Base-by-base conservation (phyloP, 768 basidiomycete genomes). In the Rhizopogon vinicolor region DNA sequence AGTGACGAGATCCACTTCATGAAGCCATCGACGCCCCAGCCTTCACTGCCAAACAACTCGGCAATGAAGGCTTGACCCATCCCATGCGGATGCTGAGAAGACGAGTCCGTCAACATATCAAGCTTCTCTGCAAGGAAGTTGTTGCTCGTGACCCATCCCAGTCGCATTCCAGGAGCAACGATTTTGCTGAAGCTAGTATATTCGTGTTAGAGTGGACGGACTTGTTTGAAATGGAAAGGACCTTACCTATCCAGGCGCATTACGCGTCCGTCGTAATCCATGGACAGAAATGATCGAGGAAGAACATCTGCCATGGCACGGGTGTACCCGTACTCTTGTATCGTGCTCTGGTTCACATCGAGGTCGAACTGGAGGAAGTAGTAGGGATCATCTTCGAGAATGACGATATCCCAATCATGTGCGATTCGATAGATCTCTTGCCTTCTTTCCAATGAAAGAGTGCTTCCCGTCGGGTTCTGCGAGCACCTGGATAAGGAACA, bases 91-190 rank as follows among this genome's bases (percentile, higher is more conserved):
- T 77, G 75, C 58, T 77, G 76, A 8, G 77, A 80, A 25, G 77
- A 78, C 48, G 74, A 74, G 57, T 78, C 78, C 18, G 74, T 80
- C 44, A 76, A 62, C 58, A 72, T 65, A 58, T 78, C 70, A 35
- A 80, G 68, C 54, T 72, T 71, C 51, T 74, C 71, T 31, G 69
- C 63, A 62, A 80, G 76, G 65, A 74, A 64, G 19, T 71, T 62
- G 63, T 63, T 74, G 62, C 70, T 64, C 14, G 79, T 78, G 35
- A 78, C 72, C 75, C 75, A 78, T 40, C 79, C 80, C 43, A 82
- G 68, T n/a, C 81, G 75, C 67, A 81, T 79, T 29, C 81, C 81
- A 1, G 81, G 81, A 2, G 78, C 80, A 58, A 81, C 66, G 19
- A 79, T 70, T 65, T 81, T 81, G 66, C 75, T 77, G 60, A 81